phyloP scores from a whole-genome alignment of 176 grass and related monocot genomes.

The Elaeis guineensis region DNA sequence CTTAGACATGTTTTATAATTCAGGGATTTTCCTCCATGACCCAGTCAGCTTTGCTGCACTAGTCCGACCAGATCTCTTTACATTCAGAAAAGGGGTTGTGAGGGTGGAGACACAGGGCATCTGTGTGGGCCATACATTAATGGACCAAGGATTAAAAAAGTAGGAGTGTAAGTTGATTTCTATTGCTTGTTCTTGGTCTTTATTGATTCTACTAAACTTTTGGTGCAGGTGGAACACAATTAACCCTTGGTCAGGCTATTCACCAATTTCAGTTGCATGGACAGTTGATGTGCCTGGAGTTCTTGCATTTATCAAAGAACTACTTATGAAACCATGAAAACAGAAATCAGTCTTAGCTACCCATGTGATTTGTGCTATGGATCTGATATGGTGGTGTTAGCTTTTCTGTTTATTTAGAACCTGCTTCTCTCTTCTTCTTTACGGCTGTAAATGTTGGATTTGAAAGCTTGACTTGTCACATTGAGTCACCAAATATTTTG shows the following conservation, averaged over 20 bases:
- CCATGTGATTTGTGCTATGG: background rate
- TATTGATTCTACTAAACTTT: background rate
- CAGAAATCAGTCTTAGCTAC: no score
- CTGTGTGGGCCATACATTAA: slow-evolving; percentile 62
- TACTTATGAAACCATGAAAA: slow-evolving; percentile 41
- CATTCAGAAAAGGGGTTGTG: slow-evolving; percentile 72
- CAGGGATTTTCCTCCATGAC: slow-evolving; percentile 89
- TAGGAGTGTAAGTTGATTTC: slow-evolving; percentile 7
- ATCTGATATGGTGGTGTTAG: no score
- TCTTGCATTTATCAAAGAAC: slow-evolving; percentile 49
- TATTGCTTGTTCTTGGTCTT: background rate
- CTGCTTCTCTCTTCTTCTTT: no score
- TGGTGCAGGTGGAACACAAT: slow-evolving; percentile 50
- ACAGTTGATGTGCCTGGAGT: slow-evolving; percentile 57
- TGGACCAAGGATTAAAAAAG: slow-evolving; percentile 69
- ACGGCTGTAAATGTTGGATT: no score
- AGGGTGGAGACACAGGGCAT: slow-evolving; percentile 81
- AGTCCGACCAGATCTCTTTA: slow-evolving; percentile 51
- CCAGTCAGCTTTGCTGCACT: slow-evolving; percentile 57
- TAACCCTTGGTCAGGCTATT: slow-evolving; percentile 63
- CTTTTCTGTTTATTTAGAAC: no score
- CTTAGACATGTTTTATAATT: background rate
- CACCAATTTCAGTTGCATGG: slow-evolving; percentile 71
- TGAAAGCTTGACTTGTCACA: no score
- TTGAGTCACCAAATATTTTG: no score